Evolutionary conservation across 805 yeast species (phyloP), one percentile per base, ranked within the genome.

Genomic region (Wickerhamomyces hampshirensis): DNA sequence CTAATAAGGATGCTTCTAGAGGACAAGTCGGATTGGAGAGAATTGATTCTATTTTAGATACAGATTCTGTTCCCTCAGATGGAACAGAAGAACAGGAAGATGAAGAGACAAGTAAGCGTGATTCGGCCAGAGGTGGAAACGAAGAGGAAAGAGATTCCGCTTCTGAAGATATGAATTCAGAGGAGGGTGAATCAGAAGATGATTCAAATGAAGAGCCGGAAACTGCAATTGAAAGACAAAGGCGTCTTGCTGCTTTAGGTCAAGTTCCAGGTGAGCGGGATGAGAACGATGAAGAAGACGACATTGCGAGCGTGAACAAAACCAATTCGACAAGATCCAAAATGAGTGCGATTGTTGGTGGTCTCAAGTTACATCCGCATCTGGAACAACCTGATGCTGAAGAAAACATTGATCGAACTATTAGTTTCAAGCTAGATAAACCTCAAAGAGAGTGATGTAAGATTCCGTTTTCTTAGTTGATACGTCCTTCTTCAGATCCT

Each of bases 361-460:
- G 35, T 5, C n/a, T 35, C 33, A 30, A 29, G 27, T 39, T 36
- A 14, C 33, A 30, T 9, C 16, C 42, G 5, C 32, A 30, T 13
- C 58, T 63, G 19, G 63, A 72, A 40, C 55, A 62, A 33, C 63
- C 60, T 12, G 69, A 66, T 33, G 77, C 73, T 47, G 80, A 75
- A 37, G 80, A 75, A 46, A 72, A 65, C 24, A 21, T 11, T 21
- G 24, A 21, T 21, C 7, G 11, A 11, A 21, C 10, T 21, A 21
- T 21, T 21, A 7, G 11, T 7, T 21, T 21, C 11, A 21, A 21
- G 11, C 11, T 21, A 11, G 24, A 21, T n/a, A n/a, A n/a, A n/a
- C n/a, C n/a, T n/a, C n/a, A n/a, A n/a, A n/a, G n/a, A n/a, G n/a
- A n/a, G n/a, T n/a, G n/a, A n/a, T n/a, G n/a, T n/a, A n/a, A n/a